Evolutionary conservation across 176 grass and related monocot species (phyloP), one percentile per base, ranked within the genome.

Genomic region (Triticum turgidum): DNA sequence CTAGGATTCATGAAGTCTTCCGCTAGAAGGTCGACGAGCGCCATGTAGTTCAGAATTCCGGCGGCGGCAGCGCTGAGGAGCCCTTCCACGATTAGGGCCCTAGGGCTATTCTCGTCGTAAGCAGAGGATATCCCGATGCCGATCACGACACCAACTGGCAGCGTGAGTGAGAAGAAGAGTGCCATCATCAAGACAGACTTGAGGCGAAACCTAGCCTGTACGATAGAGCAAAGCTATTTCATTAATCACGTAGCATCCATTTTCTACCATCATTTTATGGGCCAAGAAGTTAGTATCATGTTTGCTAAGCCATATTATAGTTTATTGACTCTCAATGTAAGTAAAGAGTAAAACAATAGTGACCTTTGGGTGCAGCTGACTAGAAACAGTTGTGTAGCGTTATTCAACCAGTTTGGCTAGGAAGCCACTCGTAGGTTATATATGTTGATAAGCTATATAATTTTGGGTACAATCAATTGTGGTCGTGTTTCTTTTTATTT

Each of bases 21-120:
- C 1, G 93, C 90, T 0, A 95, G 75, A 8, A 92, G 88, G 65
- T 95, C 93, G 4, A 95, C 90, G 9, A 95, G 83, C 0, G 90
- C 86, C 90, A 98, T 98, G 79, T 98, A 98, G 72, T 81, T 82
- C 6, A 98, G 79, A 62, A 98, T 98, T 61, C 93, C 93, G 0
- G 95, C 91, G 0, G 93, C 87, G 0, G 74, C 85, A 0, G 93
- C 68, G 20, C 88, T 4, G 11, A 95, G 77, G 10, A 98, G 3
- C 22, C 95, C 95, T 90, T 95, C 85, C 2, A 89, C 78, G 21
- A 95, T 95, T 62, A 98, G 76, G 2, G 91, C 87, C 0, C 27
- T 92, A 4, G 86, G 89, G 21, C 91, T 92, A 6, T 93, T 98
- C 69, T 92, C 95, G 2, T 93, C n/a, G 64, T 98, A 95, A 12